These are phyloP conservation scores for Lachnellula arida DNA, from an alignment of 2,329 filamentous ascomycete genomes.

Conservation along the genomic window DNA sequence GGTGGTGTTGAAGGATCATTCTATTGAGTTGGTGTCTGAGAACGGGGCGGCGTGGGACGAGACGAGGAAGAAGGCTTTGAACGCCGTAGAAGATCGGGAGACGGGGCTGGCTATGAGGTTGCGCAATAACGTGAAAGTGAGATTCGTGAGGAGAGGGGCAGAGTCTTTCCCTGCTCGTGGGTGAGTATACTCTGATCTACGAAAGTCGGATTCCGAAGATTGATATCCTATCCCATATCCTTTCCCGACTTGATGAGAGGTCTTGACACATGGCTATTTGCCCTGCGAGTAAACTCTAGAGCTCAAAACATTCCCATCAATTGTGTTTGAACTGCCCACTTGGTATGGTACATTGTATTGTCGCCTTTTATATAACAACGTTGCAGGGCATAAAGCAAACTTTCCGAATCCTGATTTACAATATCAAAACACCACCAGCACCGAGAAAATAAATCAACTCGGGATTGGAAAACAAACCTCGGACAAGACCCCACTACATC, in stretches of 20 bases:
- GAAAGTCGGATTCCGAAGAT: background rate
- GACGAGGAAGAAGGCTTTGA: slow-evolving; percentile 11
- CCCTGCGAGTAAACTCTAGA: no score
- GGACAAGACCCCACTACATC: background rate
- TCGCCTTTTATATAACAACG: no score
- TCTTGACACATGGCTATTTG: no score
- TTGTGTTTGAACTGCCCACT: no score
- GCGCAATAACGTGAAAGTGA: slow-evolving; percentile 16
- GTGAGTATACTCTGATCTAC: background rate
- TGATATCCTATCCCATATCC: background rate
- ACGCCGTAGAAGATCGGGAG: slow-evolving; percentile 9
- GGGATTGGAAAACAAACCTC: no score
- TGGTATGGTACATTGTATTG: no score
- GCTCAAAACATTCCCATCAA: no score
- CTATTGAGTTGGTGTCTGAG: slow-evolving; percentile 19
- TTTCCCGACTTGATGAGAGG: no score
- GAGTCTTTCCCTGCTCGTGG: slow-evolving; percentile 14
- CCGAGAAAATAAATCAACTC: no score
- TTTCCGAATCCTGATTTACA: no score
- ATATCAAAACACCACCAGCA: no score
- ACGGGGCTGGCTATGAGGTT: slow-evolving; percentile 15
- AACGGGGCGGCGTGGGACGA: slow-evolving; percentile 8
- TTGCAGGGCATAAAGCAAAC: no score
- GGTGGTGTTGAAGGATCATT: slow-evolving; percentile 14
- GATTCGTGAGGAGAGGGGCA: slow-evolving; percentile 19